Base-by-base conservation (phyloP, 2,329 filamentous ascomycete genomes). In the Pyrenochaeta sp. region DNA sequence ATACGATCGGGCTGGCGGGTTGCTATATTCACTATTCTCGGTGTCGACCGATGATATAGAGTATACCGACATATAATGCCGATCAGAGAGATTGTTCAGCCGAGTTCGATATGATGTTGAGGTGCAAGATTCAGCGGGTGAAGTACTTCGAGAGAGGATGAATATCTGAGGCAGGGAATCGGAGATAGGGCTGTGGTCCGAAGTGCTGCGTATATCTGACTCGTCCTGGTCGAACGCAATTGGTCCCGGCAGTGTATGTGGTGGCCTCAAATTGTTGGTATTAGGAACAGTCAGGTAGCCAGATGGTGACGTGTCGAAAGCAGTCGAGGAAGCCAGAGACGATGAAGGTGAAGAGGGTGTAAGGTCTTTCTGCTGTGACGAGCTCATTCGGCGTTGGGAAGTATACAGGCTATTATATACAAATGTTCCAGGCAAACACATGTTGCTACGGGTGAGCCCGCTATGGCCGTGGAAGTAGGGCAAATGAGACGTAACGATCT, bases 1-100 rank as follows among this genome's bases (percentile, higher is more conserved):
- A 49, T 74, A 73, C 21, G 15, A 49, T 18, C 64, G 64, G 31
- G 67, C 58, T 31, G 65, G 67, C 20, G 66, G 70, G 37, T 58
- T 69, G 58, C 52, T 68, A 42, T 67, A 71, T 23, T 55, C 56
- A 46, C 56, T 68, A 36, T 61, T 29, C 3, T 64, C 50, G 12
- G 61, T 67, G 17, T 63, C 51, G 31, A 48, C 42, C 6, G 64
- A 68, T 17, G 58, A 51, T 14, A 48, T 46, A n/a, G 65, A 69
- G 42, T 61, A 60, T 4, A 61, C 55, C 20, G 65, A 69, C 60
- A 69, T 66, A 37, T 58, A 62, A 51, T 32, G 14, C 35, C 45
- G 49, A 21, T 51, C 41, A 32, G 39, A 56, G n/a, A 35, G 21
- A 12, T n/a, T 31, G 23, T 18, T 57, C 6, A 36, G 31, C 45